Conservation (phyloP, 495 filamentous ascomycete genomes). For the Pseudevernia furfuracea region DNA sequence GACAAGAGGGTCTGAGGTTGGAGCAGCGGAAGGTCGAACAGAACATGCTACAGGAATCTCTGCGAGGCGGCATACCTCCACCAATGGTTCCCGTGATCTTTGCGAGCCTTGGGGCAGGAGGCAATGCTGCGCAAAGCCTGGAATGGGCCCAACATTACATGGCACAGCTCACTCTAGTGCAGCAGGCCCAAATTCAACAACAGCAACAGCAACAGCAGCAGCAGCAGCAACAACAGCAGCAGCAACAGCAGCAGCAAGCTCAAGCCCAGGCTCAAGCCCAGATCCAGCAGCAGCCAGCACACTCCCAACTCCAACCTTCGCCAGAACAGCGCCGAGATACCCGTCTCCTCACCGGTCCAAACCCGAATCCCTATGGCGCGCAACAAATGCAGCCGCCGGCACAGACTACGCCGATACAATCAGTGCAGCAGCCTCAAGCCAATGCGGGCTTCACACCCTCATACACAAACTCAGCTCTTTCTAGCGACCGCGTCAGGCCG, state of each 20-base stretch:
- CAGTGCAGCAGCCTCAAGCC: conserved; percentile 12
- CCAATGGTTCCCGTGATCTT: conserved; percentile 85
- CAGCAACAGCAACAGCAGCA: conserved; percentile 41
- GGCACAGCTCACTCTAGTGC: conserved; percentile 38
- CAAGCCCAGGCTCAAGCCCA: conserved; percentile 33
- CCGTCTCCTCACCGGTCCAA: conserved; percentile 31
- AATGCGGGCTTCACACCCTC: conserved; percentile 31
- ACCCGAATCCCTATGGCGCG: conserved; percentile 34
- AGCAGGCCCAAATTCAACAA: conserved; percentile 43
- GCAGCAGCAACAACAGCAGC: conserved; percentile 46
- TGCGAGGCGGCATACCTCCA: conserved; percentile 75
- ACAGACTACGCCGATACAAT: conserved; percentile 14
- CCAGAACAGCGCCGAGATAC: conserved; percentile 32
- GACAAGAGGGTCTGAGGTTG: conserved; percentile 65
- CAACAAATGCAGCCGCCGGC: conserved; percentile 26
- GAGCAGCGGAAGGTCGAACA: conserved; percentile 81
- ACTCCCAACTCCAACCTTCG: conserved; percentile 28
- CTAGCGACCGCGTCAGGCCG: conserved; percentile 31
- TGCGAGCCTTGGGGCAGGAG: conserved; percentile 67
- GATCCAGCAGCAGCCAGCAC: conserved; percentile 37
- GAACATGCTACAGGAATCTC: conserved; percentile 72
- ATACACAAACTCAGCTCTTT: conserved; percentile 28
- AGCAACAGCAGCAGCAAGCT: conserved; percentile 40
- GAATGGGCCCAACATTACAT: conserved; percentile 72
- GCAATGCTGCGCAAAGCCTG: conserved; percentile 51